Conservation (phyloP, 2,329 filamentous ascomycete genomes). For the Claviceps sp. region DNA sequence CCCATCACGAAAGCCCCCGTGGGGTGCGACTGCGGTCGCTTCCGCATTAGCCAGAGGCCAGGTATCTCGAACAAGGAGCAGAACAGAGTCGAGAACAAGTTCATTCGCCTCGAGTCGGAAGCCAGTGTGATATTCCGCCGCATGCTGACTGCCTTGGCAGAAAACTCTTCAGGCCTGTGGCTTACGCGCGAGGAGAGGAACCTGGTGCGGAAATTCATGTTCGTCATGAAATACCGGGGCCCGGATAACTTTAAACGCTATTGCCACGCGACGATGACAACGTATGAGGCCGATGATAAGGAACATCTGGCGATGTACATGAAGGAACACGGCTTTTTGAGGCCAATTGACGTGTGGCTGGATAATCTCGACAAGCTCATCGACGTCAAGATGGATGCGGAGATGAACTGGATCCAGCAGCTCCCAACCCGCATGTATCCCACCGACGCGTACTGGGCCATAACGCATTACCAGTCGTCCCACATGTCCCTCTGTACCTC, state of each 20-base stretch:
- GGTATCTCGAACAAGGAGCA: not conserved
- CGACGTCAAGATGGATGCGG: not conserved
- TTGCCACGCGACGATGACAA: not conserved
- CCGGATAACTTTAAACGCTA: not conserved
- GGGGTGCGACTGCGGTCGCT: not conserved
- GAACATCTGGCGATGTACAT: not conserved
- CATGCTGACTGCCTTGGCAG: not conserved
- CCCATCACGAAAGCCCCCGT: not conserved
- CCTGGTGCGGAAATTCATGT: not conserved
- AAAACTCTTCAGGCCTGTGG: not conserved
- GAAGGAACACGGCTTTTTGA: not conserved
- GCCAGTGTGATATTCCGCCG: not conserved
- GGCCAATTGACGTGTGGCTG: not conserved
- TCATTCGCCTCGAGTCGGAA: not conserved
- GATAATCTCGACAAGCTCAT: not conserved
- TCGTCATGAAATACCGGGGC: not conserved
- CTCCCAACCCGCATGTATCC: not conserved
- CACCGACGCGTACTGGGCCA: not conserved
- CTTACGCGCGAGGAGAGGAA: not conserved
- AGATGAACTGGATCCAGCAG: not conserved
- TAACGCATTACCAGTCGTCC: not conserved
- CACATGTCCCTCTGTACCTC: not conserved
- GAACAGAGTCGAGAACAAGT: not conserved
- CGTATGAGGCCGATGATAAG: not conserved
- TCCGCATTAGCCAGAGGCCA: not conserved